These are phyloP conservation scores for Cokeromyces recurvatus DNA, from an alignment of 371 early-diverging fungal species.

Conservation along the genomic window DNA sequence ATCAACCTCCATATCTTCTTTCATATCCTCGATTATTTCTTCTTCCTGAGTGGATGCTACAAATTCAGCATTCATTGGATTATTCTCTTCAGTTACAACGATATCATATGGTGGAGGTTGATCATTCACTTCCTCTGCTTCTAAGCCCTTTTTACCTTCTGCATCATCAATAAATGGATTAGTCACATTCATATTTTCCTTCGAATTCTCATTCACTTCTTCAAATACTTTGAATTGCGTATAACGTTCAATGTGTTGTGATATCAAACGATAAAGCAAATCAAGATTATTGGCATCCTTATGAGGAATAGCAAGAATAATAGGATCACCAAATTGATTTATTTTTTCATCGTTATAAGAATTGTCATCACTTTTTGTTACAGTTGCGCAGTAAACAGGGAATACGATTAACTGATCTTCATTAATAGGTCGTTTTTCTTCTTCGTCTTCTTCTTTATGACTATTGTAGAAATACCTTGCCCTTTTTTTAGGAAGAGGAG, in stretches of 20 bases:
- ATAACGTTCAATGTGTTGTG: conserved; percentile 34
- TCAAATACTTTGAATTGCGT: conserved; percentile 39
- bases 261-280: conserved; percentile 24
- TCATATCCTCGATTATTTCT: not conserved
- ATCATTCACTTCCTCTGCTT: not conserved
- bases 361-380: conserved; percentile 5
- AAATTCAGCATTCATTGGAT: not conserved
- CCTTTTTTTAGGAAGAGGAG: conserved; percentile 17
- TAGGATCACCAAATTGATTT: conserved; percentile 37
- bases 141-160: not conserved
- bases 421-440: conserved; percentile 9
- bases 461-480: conserved; percentile 3
- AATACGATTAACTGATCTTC: conserved; percentile 28
- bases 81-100: not conserved
- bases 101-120: not conserved
- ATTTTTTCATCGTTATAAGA: not conserved
- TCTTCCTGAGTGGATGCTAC: not conserved
- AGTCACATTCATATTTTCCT: not conserved
- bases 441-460: not conserved
- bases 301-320: conserved; percentile 28
- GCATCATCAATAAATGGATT: not conserved
- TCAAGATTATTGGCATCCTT: conserved; percentile 25
- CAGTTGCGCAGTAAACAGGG: conserved; percentile 40
- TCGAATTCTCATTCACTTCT: conserved; percentile 16
- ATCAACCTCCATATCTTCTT: conserved; percentile 12